phyloP scores from a whole-genome alignment of 441 rosid genomes.

The Euphorbia schlechtendalii region DNA sequence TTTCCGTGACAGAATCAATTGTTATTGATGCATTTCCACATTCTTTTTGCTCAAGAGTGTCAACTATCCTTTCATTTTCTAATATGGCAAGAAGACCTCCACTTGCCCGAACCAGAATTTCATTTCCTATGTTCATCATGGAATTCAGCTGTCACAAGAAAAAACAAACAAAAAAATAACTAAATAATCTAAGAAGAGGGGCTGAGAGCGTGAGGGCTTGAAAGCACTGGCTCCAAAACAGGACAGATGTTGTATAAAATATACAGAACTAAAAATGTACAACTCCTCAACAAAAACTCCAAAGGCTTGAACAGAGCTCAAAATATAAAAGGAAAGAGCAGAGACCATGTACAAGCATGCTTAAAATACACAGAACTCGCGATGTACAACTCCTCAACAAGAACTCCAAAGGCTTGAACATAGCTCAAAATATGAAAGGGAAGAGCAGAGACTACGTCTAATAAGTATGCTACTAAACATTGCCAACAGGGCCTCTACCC shows the following conservation, averaged over 20 bases:
- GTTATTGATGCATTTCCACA: no score
- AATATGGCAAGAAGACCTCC: no score
- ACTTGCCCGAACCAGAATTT: no score
- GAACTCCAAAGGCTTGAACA: not conserved
- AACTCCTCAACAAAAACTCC: no score
- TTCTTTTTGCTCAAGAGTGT: no score
- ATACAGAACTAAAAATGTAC: no score
- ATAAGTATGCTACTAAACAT: not conserved
- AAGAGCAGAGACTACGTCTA: not conserved
- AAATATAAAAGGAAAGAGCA: no score
- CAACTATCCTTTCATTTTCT: no score
- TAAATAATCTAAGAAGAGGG: conserved; percentile 10
- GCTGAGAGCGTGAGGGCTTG: not conserved
- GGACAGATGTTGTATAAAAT: no score
- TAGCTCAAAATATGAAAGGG: not conserved
- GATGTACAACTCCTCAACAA: not conserved
- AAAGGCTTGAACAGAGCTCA: no score
- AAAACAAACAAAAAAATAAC: no score
- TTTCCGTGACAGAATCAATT: conserved; percentile 68
- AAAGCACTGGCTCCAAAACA: not conserved
- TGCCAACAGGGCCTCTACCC: no score
- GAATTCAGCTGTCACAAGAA: conserved; percentile 71
- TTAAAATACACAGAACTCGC: not conserved
- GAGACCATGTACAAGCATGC: not conserved
- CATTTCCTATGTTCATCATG: conserved; percentile 94